Base-by-base conservation (phyloP, 2,329 filamentous ascomycete species). In the Lachnellula occidentalis region DNA sequence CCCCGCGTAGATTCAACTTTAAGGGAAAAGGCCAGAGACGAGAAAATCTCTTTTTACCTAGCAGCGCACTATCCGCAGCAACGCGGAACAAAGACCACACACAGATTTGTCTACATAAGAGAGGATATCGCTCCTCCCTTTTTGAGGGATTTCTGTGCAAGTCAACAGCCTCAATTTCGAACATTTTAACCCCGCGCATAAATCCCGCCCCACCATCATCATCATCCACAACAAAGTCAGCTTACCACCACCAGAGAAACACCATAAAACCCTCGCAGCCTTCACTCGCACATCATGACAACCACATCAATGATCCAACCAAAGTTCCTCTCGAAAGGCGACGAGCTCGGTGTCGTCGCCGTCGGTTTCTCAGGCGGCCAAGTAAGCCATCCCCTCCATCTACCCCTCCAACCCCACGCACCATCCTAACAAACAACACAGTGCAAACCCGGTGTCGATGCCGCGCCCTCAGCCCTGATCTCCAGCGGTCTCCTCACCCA, bases 301-400 rank as follows among this genome's bases (percentile, higher is more conserved):
- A 69, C 65, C 36, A 63, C 63, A 24, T 67, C 65, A 34, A 69
- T 69, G 66, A 55, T 68, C 51, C 53, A 67, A 41, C 64, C 66
- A 55, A 91, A 87, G 69, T 97, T 96, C 76, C 86, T 97, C 64
- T 78, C 86, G 60, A 79, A 86, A 68, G 82, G 85, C 34, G 80
- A 88, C 68, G 86, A 97, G 67, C 79, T 99, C 61, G 94, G 92
- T 59, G 82, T 99, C 54, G 90, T 97, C 37, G 91, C 92, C 48
- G 94, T 97, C 37, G 92, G 92, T 59, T 99, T 97, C 78, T 95
- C 91, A 51, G 92, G 92, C 62, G 94, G 94, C 54, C 94, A 96
- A 83, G 91, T 94, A 83, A 65, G 78, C 49, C 17, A 15, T 19
- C 9, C 24, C 42, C 5, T 14, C n/a, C 5, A 54, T 9, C 48